Percentiles rank a stretch among this genome's conserved stretches.
phyloP scores from a whole-genome alignment of 352 stramenopile genomes.

The Pythium periplocum region DNA sequence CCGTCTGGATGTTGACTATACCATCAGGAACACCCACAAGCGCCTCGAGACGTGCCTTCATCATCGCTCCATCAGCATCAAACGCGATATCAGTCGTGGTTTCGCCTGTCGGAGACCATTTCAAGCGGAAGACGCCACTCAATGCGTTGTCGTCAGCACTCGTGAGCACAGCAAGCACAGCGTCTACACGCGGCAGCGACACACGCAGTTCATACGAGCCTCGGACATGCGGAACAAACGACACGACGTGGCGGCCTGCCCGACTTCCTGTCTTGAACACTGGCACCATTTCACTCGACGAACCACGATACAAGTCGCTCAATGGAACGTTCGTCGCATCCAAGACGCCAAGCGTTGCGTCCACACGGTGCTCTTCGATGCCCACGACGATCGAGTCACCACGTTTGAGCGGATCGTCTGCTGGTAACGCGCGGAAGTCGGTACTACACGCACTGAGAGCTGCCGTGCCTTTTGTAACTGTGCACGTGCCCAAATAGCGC shows the following conservation, averaged over 20 bases:
- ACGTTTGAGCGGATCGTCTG: slow-evolving; percentile 44
- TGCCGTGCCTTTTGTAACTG: slow-evolving; percentile 18
- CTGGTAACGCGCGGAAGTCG: slow-evolving; percentile 27
- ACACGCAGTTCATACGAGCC: slow-evolving; percentile 88
- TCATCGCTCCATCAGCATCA: slow-evolving; percentile 22
- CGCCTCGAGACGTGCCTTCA: slow-evolving; percentile 62
- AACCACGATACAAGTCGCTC: slow-evolving; percentile 48
- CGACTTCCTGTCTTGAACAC: slow-evolving; percentile 52
- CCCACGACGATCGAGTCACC: slow-evolving; percentile 83
- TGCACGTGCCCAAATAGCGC: slow-evolving; percentile 70
- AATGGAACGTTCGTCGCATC: slow-evolving; percentile 69
- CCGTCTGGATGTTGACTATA: slow-evolving; percentile 21
- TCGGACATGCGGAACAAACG: slow-evolving; percentile 88
- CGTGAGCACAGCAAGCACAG: slow-evolving; percentile 63
- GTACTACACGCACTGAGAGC: slow-evolving; percentile 38
- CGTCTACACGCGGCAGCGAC: slow-evolving; percentile 55
- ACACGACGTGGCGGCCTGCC: slow-evolving; percentile 81
- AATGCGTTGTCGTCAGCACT: slow-evolving; percentile 42
- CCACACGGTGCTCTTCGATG: slow-evolving; percentile 59
- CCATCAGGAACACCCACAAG: slow-evolving; percentile 48
- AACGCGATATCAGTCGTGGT: slow-evolving; percentile 53
- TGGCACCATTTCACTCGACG: slow-evolving; percentile 43
- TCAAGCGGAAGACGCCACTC: slow-evolving; percentile 61
- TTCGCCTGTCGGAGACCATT: slow-evolving; percentile 25
- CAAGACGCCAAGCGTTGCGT: slow-evolving; percentile 45